Evolutionary conservation across 78 protist genomes (phyloP), one percentile per base, ranked within the genome.

Genomic region (Paratrimastix pyriformis): DNA sequence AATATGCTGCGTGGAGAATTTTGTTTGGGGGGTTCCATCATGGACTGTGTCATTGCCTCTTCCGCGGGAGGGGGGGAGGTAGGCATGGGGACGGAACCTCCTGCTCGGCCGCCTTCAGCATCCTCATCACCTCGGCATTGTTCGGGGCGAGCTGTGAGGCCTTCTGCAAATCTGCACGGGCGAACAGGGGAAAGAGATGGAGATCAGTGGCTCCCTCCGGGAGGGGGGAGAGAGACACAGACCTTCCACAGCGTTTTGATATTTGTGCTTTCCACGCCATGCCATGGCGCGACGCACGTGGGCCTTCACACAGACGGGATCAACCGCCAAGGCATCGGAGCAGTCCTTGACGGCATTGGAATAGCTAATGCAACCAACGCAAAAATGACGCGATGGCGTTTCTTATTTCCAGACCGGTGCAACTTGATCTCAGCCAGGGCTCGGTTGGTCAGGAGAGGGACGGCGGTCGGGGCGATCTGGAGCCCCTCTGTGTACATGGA

Each of bases 181-280:
- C 68, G 37, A 62, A 62, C n/a, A n/a, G n/a, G n/a, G n/a, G n/a
- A n/a, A n/a, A n/a, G n/a, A n/a, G n/a, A n/a, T n/a, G n/a, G n/a
- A n/a, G n/a, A n/a, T n/a, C n/a, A n/a, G n/a, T n/a, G n/a, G n/a
- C n/a, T n/a, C n/a, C n/a, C n/a, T n/a, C n/a, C n/a, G n/a, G n/a
- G n/a, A n/a, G n/a, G n/a, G n/a, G n/a, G n/a, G n/a, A n/a, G n/a
- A n/a, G n/a, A n/a, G n/a, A n/a, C n/a, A n/a, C n/a, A n/a, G n/a
- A n/a, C n/a, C n/a, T n/a, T n/a, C n/a, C n/a, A n/a, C n/a, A n/a
- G n/a, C n/a, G n/a, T n/a, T n/a, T 62, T 62, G 68, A 26, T 15
- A 21, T 33, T 62, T 62, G 24, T 62, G 11, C 18, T 62, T 62
- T 15, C 68, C 68, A 62, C 68, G 68, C 68, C 68, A 62, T 62